phyloP scores from a whole-genome alignment of 2,329 filamentous ascomycete species.

The Colletotrichum sidae region DNA sequence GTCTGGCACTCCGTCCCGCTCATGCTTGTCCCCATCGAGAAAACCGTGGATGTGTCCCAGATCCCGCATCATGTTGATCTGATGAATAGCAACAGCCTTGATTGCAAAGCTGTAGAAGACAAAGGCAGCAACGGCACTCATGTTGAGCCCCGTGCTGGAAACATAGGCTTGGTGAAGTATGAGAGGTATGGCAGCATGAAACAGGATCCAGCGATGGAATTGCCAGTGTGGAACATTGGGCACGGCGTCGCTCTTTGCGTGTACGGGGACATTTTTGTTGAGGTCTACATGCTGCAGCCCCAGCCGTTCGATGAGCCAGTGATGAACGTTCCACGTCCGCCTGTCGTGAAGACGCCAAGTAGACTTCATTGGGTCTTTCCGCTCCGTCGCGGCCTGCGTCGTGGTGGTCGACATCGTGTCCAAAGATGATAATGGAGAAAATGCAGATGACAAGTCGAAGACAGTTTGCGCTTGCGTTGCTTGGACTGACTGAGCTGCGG shows the following conservation, averaged over 20 bases:
- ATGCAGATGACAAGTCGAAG: too few relatives aligned
- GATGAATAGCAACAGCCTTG: slow-evolving; percentile 53
- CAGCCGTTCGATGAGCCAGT: slow-evolving; percentile 48
- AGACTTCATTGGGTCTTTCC: slow-evolving; percentile 54
- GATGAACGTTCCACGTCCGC: slow-evolving; percentile 45
- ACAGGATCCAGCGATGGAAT: slow-evolving; percentile 53
- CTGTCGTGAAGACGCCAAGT: slow-evolving; percentile 48
- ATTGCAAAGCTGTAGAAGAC: slow-evolving; percentile 53
- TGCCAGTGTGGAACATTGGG: slow-evolving; percentile 51
- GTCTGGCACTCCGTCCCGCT: slow-evolving; percentile 56
- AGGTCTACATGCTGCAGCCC: slow-evolving; percentile 43
- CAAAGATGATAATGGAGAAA: background rate
- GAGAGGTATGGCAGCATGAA: slow-evolving; percentile 51
- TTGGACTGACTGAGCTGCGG: background rate
- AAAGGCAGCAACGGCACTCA: slow-evolving; percentile 46
- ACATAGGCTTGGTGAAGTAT: slow-evolving; percentile 50
- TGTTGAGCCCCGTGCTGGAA: slow-evolving; percentile 44
- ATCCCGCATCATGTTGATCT: slow-evolving; percentile 51
- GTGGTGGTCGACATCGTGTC: background rate
- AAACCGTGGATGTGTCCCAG: slow-evolving; percentile 53
- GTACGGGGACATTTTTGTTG: slow-evolving; percentile 49
- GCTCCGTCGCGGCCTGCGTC: slow-evolving; percentile 2
- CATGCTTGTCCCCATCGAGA: slow-evolving; percentile 57
- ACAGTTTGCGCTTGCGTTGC: too few relatives aligned
- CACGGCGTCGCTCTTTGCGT: slow-evolving; percentile 54